phyloP scores from a whole-genome alignment of 257 asterid genomes.

The Cordia subcordata region DNA sequence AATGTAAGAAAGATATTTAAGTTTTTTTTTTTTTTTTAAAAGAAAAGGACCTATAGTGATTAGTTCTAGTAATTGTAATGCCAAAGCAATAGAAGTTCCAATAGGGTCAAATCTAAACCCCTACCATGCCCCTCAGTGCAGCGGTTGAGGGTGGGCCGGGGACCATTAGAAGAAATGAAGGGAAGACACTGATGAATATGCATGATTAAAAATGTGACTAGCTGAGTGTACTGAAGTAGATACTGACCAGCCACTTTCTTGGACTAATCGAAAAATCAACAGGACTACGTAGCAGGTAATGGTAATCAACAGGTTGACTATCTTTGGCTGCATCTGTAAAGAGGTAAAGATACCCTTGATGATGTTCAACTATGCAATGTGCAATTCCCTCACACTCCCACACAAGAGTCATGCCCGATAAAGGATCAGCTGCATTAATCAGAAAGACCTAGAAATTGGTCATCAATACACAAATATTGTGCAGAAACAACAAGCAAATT shows the following conservation, averaged over 20 bases:
- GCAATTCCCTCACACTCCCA: conserved; percentile 77
- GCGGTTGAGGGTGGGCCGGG: too few species aligned
- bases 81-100: background rate
- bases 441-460: conserved; percentile 72
- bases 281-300: conserved; percentile 64
- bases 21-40: too few species aligned
- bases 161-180: too few species aligned
- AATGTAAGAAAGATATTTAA: conserved; percentile 4
- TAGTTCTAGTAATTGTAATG: background rate
- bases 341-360: conserved; percentile 84
- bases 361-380: conserved; percentile 91
- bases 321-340: conserved; percentile 70
- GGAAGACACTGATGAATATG: background rate
- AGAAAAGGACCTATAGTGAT: too few species aligned
- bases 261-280: conserved; percentile 33
- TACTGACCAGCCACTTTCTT: conserved; percentile 83
- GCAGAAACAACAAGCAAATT: background rate
- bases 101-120: too few species aligned
- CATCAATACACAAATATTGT: conserved; percentile 23
- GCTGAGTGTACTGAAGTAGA: background rate
- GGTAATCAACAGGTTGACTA: conserved; percentile 62
- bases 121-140: background rate
- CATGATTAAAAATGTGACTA: background rate
- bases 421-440: conserved; percentile 90
- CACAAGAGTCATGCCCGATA: conserved; percentile 67